Evolutionary conservation across 768 basidiomycete genomes (phyloP).

Genomic region (Tulasnella sp.): DNA sequence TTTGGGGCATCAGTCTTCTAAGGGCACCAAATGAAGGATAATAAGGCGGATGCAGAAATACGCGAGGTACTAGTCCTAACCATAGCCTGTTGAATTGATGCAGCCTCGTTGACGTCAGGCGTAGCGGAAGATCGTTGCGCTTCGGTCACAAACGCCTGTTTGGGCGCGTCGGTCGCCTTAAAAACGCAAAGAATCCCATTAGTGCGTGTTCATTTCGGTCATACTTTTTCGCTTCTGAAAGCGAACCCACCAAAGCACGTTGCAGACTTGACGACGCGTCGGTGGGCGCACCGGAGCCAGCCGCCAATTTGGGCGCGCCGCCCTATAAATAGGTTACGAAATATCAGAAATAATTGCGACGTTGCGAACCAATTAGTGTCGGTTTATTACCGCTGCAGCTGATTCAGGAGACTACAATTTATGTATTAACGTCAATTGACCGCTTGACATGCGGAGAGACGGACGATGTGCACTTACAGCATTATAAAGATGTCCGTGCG

Average conservation of each 20-base stretch:
- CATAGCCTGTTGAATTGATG: conserved; percentile 9
- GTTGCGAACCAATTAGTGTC: no score
- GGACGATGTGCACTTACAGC: no score
- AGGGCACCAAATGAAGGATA: neutral
- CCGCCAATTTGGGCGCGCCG: neutral
- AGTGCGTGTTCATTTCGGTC: neutral
- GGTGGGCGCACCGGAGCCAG: neutral
- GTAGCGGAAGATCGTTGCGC: neutral
- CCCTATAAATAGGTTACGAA: no score
- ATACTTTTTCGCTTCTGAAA: no score
- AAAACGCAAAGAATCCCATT: neutral
- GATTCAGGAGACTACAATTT: neutral
- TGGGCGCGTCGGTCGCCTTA: neutral
- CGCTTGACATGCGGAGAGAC: no score
- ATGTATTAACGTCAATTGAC: no score
- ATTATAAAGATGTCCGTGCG: neutral
- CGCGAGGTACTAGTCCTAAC: neutral
- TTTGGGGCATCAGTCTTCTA: conserved; percentile 11
- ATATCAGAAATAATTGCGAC: no score
- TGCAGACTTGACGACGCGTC: neutral
- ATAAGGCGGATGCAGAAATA: neutral
- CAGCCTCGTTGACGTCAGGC: neutral
- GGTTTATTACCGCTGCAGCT: neutral
- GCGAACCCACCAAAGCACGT: neutral
- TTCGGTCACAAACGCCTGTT: neutral